phyloP scores from a whole-genome alignment of 106 monocot species.

The Dioscorea zingiberensis region DNA sequence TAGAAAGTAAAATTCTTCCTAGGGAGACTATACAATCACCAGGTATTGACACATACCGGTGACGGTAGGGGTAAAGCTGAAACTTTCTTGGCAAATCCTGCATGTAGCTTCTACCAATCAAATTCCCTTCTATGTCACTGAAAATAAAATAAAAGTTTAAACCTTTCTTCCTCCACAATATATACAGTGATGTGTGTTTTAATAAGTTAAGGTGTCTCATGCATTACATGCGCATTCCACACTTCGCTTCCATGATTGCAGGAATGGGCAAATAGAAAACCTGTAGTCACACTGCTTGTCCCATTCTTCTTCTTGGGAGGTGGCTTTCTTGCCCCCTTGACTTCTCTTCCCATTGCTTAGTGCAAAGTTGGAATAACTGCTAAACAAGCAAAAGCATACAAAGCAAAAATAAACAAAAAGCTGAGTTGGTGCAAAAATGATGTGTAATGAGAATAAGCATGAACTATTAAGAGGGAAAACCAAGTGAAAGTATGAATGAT shows the following conservation, averaged over 20 bases:
- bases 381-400: too few relatives aligned
- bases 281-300: slow-evolving; percentile 88
- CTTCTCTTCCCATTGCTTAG: slow-evolving; percentile 73
- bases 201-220: neutral
- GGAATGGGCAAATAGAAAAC: slow-evolving; percentile 85
- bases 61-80: slow-evolving; percentile 71
- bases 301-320: slow-evolving; percentile 89
- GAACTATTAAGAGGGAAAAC: too few relatives aligned
- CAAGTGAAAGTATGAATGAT: too few relatives aligned
- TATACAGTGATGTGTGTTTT: too few relatives aligned
- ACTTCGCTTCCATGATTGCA: slow-evolving; percentile 96
- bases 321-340: slow-evolving; percentile 77
- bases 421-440: too few relatives aligned
- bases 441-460: too few relatives aligned
- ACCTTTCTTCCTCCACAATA: neutral
- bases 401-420: too few relatives aligned
- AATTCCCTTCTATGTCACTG: slow-evolving; percentile 90
- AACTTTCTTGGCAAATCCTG: slow-evolving; percentile 84
- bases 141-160: neutral
- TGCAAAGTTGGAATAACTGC: too few relatives aligned
- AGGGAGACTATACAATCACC: too few relatives aligned
- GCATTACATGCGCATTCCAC: slow-evolving; percentile 90
- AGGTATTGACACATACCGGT: slow-evolving; percentile 38
- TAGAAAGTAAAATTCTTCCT: too few relatives aligned
- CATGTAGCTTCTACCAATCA: slow-evolving; percentile 86